Evolutionary conservation across 805 yeast species (phyloP).

Genomic region (Kuraishia piskuri): DNA sequence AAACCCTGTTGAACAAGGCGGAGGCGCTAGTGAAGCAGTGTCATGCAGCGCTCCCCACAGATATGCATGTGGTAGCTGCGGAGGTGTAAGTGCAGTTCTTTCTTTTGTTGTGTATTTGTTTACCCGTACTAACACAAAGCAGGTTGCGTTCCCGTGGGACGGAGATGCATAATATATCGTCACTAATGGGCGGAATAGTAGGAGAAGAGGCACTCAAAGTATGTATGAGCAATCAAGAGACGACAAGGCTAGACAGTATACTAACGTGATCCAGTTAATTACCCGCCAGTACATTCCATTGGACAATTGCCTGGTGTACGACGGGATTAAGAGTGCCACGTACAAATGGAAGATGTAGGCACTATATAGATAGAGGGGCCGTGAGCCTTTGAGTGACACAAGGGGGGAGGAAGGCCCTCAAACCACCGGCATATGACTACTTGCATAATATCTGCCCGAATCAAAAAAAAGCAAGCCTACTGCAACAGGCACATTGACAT

Average conservation of each 20-base stretch:
- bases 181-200: conserved; percentile 77
- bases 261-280: conserved; percentile 22
- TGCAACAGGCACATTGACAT: too few species aligned
- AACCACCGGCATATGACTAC: too few species aligned
- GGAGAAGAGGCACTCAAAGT: conserved; percentile 79
- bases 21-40: background rate
- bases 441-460: too few species aligned
- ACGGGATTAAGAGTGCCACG: conserved; percentile 54
- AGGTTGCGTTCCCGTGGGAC: conserved; percentile 24
- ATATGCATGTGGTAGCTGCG: background rate
- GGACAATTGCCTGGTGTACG: conserved; percentile 61
- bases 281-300: conserved; percentile 79
- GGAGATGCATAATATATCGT: conserved; percentile 48
- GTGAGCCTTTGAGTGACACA: too few species aligned
- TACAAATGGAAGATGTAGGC: conserved; percentile 18
- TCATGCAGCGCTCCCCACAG: background rate
- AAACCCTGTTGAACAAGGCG: background rate
- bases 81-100: background rate
- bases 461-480: too few species aligned
- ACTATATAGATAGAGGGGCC: too few species aligned
- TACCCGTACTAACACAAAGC: background rate
- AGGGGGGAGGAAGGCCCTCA: too few species aligned
- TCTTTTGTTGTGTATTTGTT: background rate
- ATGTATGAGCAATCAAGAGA: conserved; percentile 2
- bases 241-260: background rate